A percentile compares a stretch with the other conserved stretches of the same genome.
phyloP scores from a whole-genome alignment of 345 rosid genomes.

The Moringa oleifera region DNA sequence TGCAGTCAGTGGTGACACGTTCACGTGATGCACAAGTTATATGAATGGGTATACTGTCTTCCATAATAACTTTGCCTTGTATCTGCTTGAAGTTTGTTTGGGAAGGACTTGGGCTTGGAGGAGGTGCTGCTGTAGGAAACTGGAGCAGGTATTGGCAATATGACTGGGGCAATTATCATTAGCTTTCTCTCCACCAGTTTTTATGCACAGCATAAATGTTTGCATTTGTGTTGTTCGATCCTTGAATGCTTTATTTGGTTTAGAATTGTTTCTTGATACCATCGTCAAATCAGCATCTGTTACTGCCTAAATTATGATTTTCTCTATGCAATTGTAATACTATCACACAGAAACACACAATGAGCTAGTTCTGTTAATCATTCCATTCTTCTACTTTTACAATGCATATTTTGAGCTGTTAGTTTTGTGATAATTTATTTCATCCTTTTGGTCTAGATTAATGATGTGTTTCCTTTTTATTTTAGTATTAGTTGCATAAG shows the following conservation, averaged over 20 bases:
- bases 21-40: neutral
- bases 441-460: neutral
- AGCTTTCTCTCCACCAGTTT: neutral
- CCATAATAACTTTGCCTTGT: neutral
- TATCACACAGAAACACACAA: no score
- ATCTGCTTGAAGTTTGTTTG: slow-evolving; percentile 61
- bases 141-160: slow-evolving; percentile 67
- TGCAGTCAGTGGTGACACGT: neutral
- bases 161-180: slow-evolving; percentile 7
- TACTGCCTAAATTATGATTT: no score
- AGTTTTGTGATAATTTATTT: neutral
- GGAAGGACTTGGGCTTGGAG: slow-evolving; percentile 97
- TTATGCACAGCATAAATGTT: neutral
- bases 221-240: neutral
- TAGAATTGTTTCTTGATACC: neutral
- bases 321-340: no score
- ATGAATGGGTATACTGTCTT: no score
- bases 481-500: neutral
- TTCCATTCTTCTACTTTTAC: no score
- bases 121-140: slow-evolving; percentile 53
- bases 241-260: neutral
- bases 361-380: no score
- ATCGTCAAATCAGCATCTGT: neutral
- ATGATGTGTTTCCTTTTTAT: neutral
- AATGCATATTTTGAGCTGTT: no score